Base-by-base conservation (phyloP, 805 yeast genomes). In the Wickerhamiella cacticola region DNA sequence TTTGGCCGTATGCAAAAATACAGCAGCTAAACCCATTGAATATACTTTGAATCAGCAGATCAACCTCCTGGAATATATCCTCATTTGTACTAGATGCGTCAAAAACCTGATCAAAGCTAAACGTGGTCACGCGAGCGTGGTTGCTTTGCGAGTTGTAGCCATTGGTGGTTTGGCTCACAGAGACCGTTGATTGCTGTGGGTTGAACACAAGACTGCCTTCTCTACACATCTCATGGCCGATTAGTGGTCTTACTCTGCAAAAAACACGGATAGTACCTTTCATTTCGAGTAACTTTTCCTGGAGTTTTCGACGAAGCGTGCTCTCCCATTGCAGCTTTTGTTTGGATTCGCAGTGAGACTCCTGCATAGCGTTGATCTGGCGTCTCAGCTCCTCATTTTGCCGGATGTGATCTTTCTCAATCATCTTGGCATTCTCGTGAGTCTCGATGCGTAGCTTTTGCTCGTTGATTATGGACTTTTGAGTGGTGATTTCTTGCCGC, bases 1-100 rank as follows among this genome's bases (percentile, higher is more conserved):
- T 92, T 63, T 89, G 98, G 1, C 98, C 98, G 62, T 92, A 89
- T 0, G 97, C 95, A 67, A 89, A 86, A 1, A 92, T 84, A 63
- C 96, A 87, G 2, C 87, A 95, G 56, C 86, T 86, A 58, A 71
- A 79, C 0, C 98, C 98, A 63, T 89, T 94, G 12, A 88, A 62
- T 0, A 94, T 78, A 67, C 74, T 85, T 61, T 86, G 95, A 1
- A 89, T 78, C 19, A 89, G 64, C 61, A 87, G 95, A 1, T 92
- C 79, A 1, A 89, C 74, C 58, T 89, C 98, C 25, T 76, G 80
- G 63, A 87, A 92, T 0, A 92, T 74, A 22, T 75, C 80, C 1
- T 53, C 55, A 59, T 89, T 89, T 1, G 73, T 59, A 8, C 73
- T 63, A 1, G 56, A 53, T 46, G 72, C 71, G 26, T 69, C 71